These are phyloP conservation scores for Rhodotorula babjevae DNA, from an alignment of 768 basidiomycete species.

Conservation along the genomic window DNA sequence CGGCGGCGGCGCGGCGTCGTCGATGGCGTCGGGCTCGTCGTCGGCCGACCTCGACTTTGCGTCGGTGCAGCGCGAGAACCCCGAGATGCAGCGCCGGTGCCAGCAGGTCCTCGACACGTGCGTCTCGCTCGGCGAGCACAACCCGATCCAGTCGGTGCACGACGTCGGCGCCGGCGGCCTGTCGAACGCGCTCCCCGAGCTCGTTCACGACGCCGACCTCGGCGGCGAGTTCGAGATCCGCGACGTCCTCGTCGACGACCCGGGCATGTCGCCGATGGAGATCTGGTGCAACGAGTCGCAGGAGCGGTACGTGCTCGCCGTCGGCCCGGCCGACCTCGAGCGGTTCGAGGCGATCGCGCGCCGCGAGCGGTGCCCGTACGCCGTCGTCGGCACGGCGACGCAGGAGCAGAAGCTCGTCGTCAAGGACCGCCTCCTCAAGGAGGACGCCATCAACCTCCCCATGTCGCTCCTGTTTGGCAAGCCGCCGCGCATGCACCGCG, in stretches of 20 bases:
- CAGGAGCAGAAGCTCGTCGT: constrained; percentile 75
- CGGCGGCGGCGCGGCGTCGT: constrained; percentile 93
- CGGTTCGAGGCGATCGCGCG: constrained; percentile 71
- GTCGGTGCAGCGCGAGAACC: constrained; percentile 93
- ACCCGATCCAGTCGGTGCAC: constrained; percentile 91
- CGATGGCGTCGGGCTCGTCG: constrained; percentile 82
- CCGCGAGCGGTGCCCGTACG: constrained; percentile 89
- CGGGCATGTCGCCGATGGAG: constrained; percentile 96
- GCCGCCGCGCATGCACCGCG: constrained; percentile 81
- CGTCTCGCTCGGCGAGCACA: constrained; percentile 57
- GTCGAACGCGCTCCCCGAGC: constrained; percentile 91
- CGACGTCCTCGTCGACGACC: constrained; percentile 84
- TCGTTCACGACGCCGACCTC: constrained; percentile 90
- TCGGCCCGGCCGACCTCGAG: constrained; percentile 59
- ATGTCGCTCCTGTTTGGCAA: constrained; percentile 98
- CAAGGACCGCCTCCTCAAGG: constrained; percentile 72
- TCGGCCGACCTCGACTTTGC: constrained; percentile 94
- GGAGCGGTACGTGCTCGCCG: constrained; percentile 92
- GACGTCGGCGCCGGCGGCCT: constrained; percentile 97
- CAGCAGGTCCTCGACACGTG: constrained; percentile 97
- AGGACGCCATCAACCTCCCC: constrained; percentile 76
- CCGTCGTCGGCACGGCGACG: constrained; percentile 83
- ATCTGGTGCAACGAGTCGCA: constrained; percentile 99
- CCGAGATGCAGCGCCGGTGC: constrained; percentile 94
- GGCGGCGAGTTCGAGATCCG: constrained; percentile 91